Conservation (phyloP, 2,329 filamentous ascomycete species). For the Aspergillus amoenus region DNA sequence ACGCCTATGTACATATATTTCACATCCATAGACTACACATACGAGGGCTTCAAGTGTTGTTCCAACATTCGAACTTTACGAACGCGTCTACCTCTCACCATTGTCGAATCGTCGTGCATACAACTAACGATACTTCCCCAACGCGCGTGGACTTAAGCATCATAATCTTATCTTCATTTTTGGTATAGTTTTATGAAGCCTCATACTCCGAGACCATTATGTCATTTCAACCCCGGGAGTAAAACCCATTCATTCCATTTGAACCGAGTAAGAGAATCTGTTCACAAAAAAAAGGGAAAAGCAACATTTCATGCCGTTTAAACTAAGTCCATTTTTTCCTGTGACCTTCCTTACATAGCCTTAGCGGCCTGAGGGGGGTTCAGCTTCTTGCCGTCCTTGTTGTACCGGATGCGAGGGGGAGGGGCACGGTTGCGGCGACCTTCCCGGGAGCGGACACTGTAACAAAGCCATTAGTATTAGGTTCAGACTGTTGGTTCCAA, state of each 20-base stretch:
- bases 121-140: too few species aligned
- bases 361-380: conserved; percentile 78
- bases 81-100: not conserved
- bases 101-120: too few species aligned
- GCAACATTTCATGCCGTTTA: conserved; percentile 34
- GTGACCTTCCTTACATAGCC: conserved; percentile 46
- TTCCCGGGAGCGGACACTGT: conserved; percentile 91
- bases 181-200: conserved; percentile 15
- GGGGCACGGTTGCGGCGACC: conserved; percentile 99
- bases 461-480: conserved; percentile 14
- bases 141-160: conserved; percentile 1
- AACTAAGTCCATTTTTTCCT: conserved; percentile 30
- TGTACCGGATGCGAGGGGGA: conserved; percentile 96
- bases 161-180: conserved; percentile 18
- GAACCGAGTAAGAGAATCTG: conserved; percentile 29
- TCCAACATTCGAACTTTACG: not conserved
- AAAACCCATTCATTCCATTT: conserved; percentile 28
- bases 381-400: conserved; percentile 99
- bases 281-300: conserved; percentile 34
- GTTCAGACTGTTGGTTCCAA: conserved; percentile 1
- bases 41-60: not conserved
- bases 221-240: conserved; percentile 19
- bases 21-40: not conserved
- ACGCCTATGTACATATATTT: not conserved
- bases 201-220: conserved; percentile 3